phyloP scores from a whole-genome alignment of 1,284 basidiomycete species.

The Naganishia sp. region DNA sequence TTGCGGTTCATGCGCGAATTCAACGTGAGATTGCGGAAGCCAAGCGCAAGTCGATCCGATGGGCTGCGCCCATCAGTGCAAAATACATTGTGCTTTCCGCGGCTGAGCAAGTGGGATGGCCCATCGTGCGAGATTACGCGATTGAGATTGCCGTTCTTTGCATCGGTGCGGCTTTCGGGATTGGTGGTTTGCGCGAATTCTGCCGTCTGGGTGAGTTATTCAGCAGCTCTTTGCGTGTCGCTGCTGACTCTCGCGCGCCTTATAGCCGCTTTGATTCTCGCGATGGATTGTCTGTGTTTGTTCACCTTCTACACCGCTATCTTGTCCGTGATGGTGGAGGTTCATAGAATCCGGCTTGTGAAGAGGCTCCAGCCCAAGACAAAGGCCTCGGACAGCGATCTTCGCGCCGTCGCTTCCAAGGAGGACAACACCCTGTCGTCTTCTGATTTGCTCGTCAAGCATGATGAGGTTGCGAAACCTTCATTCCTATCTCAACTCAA shows the following conservation, averaged over 20 bases:
- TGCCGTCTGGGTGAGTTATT: slow-evolving; percentile 72
- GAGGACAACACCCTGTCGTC: background rate
- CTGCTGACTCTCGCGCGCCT: background rate
- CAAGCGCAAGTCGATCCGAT: slow-evolving; percentile 53
- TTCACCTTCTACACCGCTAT: slow-evolving; percentile 89
- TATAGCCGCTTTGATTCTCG: slow-evolving; percentile 68
- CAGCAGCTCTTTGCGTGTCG: background rate
- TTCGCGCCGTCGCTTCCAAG: background rate
- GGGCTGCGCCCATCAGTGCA: slow-evolving; percentile 64
- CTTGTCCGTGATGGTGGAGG: slow-evolving; percentile 91
- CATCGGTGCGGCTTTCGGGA: slow-evolving; percentile 81
- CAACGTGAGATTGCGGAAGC: slow-evolving; percentile 50
- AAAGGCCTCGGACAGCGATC: slow-evolving; percentile 10
- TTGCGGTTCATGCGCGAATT: slow-evolving; percentile 51
- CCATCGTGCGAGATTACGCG: slow-evolving; percentile 87
- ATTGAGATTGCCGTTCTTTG: slow-evolving; percentile 87
- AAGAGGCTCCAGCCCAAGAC: slow-evolving; percentile 40
- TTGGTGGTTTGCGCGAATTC: slow-evolving; percentile 89
- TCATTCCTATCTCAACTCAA: slow-evolving; percentile 21
- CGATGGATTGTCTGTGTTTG: slow-evolving; percentile 83
- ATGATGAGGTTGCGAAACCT: background rate
- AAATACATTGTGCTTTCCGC: slow-evolving; percentile 82
- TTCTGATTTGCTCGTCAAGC: slow-evolving; percentile 1
- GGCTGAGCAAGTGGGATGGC: slow-evolving; percentile 72
- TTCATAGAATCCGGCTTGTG: slow-evolving; percentile 64